Evolutionary conservation across 768 basidiomycete species (phyloP).

Genomic region (Hericium rajendrae): DNA sequence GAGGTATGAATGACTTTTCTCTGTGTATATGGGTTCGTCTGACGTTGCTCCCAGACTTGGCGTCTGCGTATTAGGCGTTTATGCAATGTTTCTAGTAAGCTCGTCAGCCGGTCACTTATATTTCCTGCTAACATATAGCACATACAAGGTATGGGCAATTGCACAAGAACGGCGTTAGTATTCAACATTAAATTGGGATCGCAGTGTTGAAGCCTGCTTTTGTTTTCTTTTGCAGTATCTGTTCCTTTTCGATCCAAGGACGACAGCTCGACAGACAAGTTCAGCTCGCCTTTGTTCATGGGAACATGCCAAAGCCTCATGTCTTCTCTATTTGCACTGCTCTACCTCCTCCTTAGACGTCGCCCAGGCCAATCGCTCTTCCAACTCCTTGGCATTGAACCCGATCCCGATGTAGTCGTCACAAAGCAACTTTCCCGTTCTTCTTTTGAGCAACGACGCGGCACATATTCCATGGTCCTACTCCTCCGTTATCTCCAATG

Average conservation of each 20-base stretch:
- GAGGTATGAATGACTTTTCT: too few species aligned
- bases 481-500: slow-evolving; percentile 74
- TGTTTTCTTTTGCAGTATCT: slow-evolving; percentile 43
- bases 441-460: slow-evolving; percentile 18
- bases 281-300: slow-evolving; percentile 79
- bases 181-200: not conserved
- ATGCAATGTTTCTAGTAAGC: slow-evolving; percentile 15
- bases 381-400: slow-evolving; percentile 50
- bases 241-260: slow-evolving; percentile 73
- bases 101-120: not conserved
- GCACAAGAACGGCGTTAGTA: slow-evolving; percentile 86
- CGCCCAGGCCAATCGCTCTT: slow-evolving; percentile 42
- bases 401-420: slow-evolving; percentile 26
- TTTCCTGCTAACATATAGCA: not conserved
- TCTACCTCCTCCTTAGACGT: slow-evolving; percentile 61
- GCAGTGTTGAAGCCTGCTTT: not conserved
- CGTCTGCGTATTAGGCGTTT: slow-evolving; percentile 14
- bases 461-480: slow-evolving; percentile 31
- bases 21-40: not conserved
- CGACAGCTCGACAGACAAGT: slow-evolving; percentile 55
- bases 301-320: slow-evolving; percentile 78
- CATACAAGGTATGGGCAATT: slow-evolving; percentile 73
- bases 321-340: slow-evolving; percentile 65
- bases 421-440: slow-evolving; percentile 13
- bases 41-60: slow-evolving; percentile 37